Conservation (phyloP, 1,284 basidiomycete genomes). For the Puccinia novopanici region DNA sequence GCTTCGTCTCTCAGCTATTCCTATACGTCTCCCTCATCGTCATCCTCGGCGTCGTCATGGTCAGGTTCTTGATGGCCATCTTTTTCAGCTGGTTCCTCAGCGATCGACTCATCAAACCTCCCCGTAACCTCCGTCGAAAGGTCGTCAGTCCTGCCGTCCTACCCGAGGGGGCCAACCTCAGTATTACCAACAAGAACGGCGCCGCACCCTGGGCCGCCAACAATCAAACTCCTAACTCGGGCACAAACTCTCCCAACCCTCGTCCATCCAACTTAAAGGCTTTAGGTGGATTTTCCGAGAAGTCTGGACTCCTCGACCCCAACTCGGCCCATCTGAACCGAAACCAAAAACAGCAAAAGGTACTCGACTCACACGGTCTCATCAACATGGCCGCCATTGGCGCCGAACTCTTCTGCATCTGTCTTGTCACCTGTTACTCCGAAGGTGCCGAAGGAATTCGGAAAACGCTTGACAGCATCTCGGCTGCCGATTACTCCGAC, state of each 20-base stretch:
- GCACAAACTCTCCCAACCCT: slow-evolving; percentile 8
- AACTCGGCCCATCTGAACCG: slow-evolving; percentile 49
- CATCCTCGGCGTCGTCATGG: slow-evolving; percentile 84
- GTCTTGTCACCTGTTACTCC: slow-evolving; percentile 95
- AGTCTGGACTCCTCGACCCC: slow-evolving; percentile 39
- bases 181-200: slow-evolving; percentile 80
- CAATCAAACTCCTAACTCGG: neutral
- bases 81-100: slow-evolving; percentile 96
- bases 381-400: slow-evolving; percentile 85
- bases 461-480: slow-evolving; percentile 89
- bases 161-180: slow-evolving; percentile 89
- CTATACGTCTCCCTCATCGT: slow-evolving; percentile 88
- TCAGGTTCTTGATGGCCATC: slow-evolving; percentile 93
- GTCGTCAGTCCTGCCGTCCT: slow-evolving; percentile 90
- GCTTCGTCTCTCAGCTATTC: slow-evolving; percentile 85
- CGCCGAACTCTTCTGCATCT: slow-evolving; percentile 88
- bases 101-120: slow-evolving; percentile 72
- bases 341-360: slow-evolving; percentile 33
- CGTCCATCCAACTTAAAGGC: slow-evolving; percentile 51
- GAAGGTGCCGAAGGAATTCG: slow-evolving; percentile 90
- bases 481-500: slow-evolving; percentile 85
- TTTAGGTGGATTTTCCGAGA: slow-evolving; percentile 56
- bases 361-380: slow-evolving; percentile 59
- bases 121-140: slow-evolving; percentile 70
- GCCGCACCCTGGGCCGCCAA: slow-evolving; percentile 85